A percentile compares a stretch with the other conserved stretches of the same genome.
Conservation (phyloP, 805 yeast genomes). For the Pichia californica region DNA sequence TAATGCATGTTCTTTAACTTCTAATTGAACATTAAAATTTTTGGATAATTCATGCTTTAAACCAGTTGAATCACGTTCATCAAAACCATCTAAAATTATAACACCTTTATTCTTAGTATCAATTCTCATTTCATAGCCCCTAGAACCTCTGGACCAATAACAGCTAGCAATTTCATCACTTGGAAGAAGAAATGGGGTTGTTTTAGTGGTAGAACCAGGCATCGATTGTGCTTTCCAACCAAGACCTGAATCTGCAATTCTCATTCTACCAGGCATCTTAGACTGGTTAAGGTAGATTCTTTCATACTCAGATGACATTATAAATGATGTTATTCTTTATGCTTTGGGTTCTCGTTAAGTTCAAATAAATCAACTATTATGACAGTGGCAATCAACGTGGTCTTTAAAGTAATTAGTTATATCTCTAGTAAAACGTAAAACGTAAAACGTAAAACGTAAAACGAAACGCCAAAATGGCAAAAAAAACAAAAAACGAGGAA, state of each 20-base stretch:
- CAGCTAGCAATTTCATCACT: slow-evolving; percentile 74
- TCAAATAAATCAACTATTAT: too few species aligned
- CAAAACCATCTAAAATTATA: slow-evolving; percentile 87
- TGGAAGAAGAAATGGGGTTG: slow-evolving; percentile 83
- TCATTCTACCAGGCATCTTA: slow-evolving; percentile 76
- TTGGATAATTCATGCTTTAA: slow-evolving; percentile 80
- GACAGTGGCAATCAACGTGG: too few species aligned
- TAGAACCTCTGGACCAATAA: slow-evolving; percentile 88
- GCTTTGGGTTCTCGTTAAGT: too few species aligned
- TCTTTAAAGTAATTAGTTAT: too few species aligned
- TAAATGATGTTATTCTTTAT: too few species aligned
- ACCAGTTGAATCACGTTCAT: slow-evolving; percentile 70
- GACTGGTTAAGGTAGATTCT: slow-evolving; percentile 87
- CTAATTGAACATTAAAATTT: slow-evolving; percentile 65
- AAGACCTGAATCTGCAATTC: slow-evolving; percentile 93
- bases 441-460: too few species aligned
- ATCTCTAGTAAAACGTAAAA: too few species aligned
- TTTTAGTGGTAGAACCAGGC: slow-evolving; percentile 42
- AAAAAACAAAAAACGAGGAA: too few species aligned
- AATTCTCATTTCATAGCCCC: slow-evolving; percentile 84
- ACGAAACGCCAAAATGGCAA: too few species aligned
- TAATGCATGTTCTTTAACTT: slow-evolving; percentile 82
- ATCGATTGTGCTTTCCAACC: slow-evolving; percentile 72
- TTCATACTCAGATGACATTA: slow-evolving; percentile 62
- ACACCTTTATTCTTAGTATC: slow-evolving; percentile 87